Evolutionary conservation across 2,329 filamentous ascomycete genomes (phyloP).

Genomic region (Fusarium paranaense): DNA sequence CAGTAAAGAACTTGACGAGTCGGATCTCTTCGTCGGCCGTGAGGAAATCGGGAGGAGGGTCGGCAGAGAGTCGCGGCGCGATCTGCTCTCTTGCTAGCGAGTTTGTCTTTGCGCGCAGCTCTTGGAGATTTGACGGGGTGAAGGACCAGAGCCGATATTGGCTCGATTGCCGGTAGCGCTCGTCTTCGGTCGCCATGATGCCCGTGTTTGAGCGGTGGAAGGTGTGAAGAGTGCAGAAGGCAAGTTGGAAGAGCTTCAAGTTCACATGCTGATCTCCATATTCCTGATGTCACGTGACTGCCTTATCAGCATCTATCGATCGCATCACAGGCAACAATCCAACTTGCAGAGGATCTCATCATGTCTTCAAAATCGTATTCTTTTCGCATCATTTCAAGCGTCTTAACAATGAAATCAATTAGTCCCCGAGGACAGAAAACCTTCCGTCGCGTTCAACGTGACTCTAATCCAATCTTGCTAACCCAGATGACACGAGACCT

Average conservation of each 20-base stretch:
- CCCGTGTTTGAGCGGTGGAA: background rate
- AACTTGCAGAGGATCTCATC: background rate
- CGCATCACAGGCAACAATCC: background rate
- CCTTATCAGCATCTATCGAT: background rate
- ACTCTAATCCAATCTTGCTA: slow-evolving; percentile 30
- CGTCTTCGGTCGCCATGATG: slow-evolving; percentile 84
- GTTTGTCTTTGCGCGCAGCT: slow-evolving; percentile 84
- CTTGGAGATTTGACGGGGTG: slow-evolving; percentile 76
- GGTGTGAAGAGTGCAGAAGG: background rate
- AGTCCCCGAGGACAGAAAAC: slow-evolving; percentile 19
- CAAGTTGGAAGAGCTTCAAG: background rate
- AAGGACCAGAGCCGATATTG: slow-evolving; percentile 96
- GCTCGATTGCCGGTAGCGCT: slow-evolving; percentile 87
- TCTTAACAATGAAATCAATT: slow-evolving; percentile 30
- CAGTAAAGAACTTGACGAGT: slow-evolving; percentile 82
- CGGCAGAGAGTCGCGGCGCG: slow-evolving; percentile 63
- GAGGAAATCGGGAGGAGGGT: slow-evolving; percentile 78
- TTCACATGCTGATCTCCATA: background rate
- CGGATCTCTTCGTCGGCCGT: slow-evolving; percentile 85
- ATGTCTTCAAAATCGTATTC: background rate
- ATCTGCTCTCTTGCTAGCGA: slow-evolving; percentile 75
- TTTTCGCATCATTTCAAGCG: background rate
- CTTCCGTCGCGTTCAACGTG: slow-evolving; percentile 32
- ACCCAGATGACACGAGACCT: slow-evolving; percentile 2
- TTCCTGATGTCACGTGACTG: slow-evolving; percentile 19